phyloP scores from a whole-genome alignment of 2,329 filamentous ascomycete genomes.

The Monosporascus ibericus region DNA sequence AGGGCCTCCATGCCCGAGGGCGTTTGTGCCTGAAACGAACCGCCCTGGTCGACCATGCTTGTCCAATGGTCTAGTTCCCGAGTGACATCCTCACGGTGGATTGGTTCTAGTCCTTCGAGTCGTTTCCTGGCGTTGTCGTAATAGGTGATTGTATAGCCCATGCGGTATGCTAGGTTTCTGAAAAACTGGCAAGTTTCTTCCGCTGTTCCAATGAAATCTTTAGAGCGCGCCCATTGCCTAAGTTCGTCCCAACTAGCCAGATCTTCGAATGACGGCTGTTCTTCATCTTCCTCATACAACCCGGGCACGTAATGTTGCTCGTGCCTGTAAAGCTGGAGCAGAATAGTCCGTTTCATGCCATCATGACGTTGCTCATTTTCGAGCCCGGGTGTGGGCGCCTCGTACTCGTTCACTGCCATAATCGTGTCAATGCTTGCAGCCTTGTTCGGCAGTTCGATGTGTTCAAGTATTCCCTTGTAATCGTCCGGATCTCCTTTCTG shows the following conservation, averaged over 20 bases:
- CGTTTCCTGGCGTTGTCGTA: constrained; percentile 14
- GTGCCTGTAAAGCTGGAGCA: background rate
- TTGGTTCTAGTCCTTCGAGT: constrained; percentile 9
- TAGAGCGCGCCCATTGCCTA: constrained; percentile 5
- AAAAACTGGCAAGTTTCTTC: constrained; percentile 24
- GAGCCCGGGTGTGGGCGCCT: no score
- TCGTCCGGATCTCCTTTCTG: no score
- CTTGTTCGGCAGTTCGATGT: no score
- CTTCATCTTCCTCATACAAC: constrained; percentile 4
- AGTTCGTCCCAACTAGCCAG: constrained; percentile 17
- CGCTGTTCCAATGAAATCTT: constrained; percentile 9
- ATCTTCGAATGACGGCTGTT: constrained; percentile 19
- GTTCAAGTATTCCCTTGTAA: no score
- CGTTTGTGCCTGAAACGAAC: background rate
- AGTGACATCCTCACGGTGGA: constrained; percentile 11
- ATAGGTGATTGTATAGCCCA: constrained; percentile 29
- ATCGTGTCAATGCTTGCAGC: no score
- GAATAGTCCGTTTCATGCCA: background rate
- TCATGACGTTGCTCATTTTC: background rate
- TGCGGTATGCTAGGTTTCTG: constrained; percentile 31
- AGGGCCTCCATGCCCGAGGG: background rate
- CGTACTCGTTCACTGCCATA: no score
- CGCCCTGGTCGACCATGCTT: background rate
- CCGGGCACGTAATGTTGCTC: background rate
- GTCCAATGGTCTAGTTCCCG: constrained; percentile 13